Conservation (phyloP, 176 grass and related monocot species). For the Oryza meyeriana region DNA sequence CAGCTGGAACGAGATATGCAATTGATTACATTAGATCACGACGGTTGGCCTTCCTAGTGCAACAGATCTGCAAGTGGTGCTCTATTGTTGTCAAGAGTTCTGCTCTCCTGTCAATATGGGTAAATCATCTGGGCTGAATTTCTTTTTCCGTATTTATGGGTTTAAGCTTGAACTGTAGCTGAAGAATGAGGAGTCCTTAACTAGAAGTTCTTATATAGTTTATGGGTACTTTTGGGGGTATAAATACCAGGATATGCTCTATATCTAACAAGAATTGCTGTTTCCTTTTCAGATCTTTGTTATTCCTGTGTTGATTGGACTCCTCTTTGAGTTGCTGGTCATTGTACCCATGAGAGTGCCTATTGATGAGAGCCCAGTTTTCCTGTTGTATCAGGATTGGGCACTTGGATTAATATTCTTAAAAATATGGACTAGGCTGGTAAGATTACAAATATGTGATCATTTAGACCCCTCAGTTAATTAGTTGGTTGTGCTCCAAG, state of each 20-base stretch:
- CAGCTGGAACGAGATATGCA: conserved; percentile 73
- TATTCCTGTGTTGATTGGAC: conserved; percentile 92
- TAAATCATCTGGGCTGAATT: conserved; percentile 33
- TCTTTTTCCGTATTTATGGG: neutral
- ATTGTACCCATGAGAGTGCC: conserved; percentile 98
- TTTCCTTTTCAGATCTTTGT: conserved; percentile 70
- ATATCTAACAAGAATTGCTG: conserved; percentile 9
- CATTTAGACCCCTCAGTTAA: neutral
- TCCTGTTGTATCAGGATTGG: conserved; percentile 98
- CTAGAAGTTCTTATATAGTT: neutral
- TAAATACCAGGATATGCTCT: neutral
- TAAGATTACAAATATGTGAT: conserved; percentile 23
- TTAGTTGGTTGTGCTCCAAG: neutral
- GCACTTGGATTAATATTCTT: conserved; percentile 93
- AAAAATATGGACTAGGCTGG: conserved; percentile 97
- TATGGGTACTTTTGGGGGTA: neutral
- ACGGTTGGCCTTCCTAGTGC: conserved; percentile 57
- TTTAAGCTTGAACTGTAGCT: neutral
- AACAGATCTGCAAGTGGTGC: conserved; percentile 90
- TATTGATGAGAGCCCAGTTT: conserved; percentile 94
- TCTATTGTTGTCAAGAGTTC: conserved; percentile 82
- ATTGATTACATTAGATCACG: conserved; percentile 81
- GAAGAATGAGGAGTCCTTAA: neutral
- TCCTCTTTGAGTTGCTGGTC: conserved; percentile 90
- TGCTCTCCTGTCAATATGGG: conserved; percentile 91